Evolutionary conservation across 495 filamentous ascomycete genomes (phyloP).

Genomic region (Chaetomidium leptoderma): DNA sequence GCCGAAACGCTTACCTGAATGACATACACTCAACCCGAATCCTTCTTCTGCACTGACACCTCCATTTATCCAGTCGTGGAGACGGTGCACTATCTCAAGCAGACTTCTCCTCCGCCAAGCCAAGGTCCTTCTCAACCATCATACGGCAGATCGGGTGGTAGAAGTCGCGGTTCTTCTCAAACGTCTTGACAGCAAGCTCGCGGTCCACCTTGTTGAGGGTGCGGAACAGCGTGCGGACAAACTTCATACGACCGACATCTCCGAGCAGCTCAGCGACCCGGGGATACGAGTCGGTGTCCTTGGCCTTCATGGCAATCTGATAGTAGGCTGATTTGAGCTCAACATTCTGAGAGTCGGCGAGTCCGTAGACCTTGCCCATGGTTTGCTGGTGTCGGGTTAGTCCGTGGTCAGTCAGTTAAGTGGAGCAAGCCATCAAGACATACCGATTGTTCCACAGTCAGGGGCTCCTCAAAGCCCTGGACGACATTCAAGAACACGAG

Average conservation of each 20-base stretch:
- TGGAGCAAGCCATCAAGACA: no score
- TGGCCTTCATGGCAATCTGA: conserved; percentile 69
- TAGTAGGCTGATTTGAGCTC: conserved; percentile 79
- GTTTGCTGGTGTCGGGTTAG: conserved; percentile 39
- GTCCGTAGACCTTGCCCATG: conserved; percentile 69
- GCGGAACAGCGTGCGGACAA: conserved; percentile 78
- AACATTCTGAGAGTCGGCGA: conserved; percentile 67
- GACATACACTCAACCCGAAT: no score
- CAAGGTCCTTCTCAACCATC: conserved; percentile 79
- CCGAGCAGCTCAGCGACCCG: conserved; percentile 71
- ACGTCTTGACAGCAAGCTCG: conserved; percentile 71
- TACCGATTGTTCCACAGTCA: conserved; percentile 56
- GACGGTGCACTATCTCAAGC: neutral
- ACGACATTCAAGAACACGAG: conserved; percentile 84
- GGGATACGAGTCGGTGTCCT: conserved; percentile 59
- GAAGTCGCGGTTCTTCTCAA: conserved; percentile 80
- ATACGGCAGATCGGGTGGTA: conserved; percentile 92
- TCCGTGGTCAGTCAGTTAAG: no score
- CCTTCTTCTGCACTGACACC: no score
- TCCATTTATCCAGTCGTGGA: no score
- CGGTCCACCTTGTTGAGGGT: conserved; percentile 67
- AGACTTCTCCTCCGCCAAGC: conserved; percentile 24
- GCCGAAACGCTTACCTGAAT: no score
- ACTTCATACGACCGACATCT: conserved; percentile 92
- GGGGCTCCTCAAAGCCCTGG: conserved; percentile 56